A percentile compares a stretch with the other conserved stretches of the same genome.
Evolutionary conservation across 257 asterid genomes (phyloP).

Genomic region (Perilla frutescens): DNA sequence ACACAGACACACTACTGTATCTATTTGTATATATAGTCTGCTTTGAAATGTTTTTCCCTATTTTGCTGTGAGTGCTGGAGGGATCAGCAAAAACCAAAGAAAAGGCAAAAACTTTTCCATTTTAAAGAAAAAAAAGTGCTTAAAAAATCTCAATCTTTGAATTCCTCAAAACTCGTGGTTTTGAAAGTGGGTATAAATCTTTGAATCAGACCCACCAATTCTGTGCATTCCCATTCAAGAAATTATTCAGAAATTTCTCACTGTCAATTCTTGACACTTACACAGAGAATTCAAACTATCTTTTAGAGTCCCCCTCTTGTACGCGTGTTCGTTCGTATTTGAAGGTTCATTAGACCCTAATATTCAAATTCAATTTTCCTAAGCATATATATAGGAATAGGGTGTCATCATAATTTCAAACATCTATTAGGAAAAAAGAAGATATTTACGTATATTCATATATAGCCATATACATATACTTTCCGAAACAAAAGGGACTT

Average conservation of each 20-base stretch:
- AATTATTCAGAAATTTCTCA: constrained; percentile 39
- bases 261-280: constrained; percentile 28
- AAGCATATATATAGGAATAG: constrained; percentile 32
- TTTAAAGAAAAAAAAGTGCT: background rate
- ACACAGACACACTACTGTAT: background rate
- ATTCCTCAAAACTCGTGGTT: constrained; percentile 53
- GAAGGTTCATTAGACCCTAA: constrained; percentile 40
- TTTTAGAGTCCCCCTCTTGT: constrained; percentile 21
- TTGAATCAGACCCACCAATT: constrained; percentile 41
- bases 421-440: background rate
- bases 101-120: background rate
- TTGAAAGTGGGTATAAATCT: constrained; percentile 43
- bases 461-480: no score
- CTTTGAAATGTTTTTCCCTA: constrained; percentile 24
- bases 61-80: constrained; percentile 17
- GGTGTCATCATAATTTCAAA: constrained; percentile 23
- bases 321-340: constrained; percentile 50
- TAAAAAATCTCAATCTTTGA: constrained; percentile 51
- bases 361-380: constrained; percentile 15
- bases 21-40: background rate
- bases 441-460: background rate
- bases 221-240: constrained; percentile 45
- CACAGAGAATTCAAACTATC: constrained; percentile 35
- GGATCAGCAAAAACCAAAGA: constrained; percentile 12
- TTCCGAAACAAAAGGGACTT: background rate